These are phyloP conservation scores for Moniliella sp. DNA, from an alignment of 1,284 basidiomycete species.

Conservation along the genomic window DNA sequence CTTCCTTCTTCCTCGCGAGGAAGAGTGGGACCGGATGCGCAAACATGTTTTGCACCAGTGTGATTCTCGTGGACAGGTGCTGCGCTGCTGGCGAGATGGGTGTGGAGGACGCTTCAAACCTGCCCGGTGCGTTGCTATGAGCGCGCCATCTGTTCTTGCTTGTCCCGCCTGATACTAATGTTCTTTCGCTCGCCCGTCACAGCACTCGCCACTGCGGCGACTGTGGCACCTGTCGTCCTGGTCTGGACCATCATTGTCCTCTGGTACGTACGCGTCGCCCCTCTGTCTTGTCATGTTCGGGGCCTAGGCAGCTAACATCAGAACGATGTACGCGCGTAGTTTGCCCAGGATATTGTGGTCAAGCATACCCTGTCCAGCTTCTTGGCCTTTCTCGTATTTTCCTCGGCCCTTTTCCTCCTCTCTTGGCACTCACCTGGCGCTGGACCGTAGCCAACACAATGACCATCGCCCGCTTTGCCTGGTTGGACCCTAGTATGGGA, in stretches of 20 bases:
- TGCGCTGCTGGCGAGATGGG: slow-evolving; percentile 1
- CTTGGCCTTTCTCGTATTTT: neutral
- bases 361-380: neutral
- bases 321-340: too few relatives aligned
- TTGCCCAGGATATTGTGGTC: too few relatives aligned
- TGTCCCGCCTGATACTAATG: neutral
- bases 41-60: neutral
- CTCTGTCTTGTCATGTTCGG: too few relatives aligned
- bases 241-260: slow-evolving; percentile 3
- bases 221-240: slow-evolving; percentile 1
- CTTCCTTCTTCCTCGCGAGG: neutral
- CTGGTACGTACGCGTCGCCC: slow-evolving; percentile 1
- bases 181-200: neutral
- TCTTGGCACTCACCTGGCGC: neutral
- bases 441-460: neutral
- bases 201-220: slow-evolving; percentile 3
- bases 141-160: too few relatives aligned
- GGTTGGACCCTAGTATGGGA: neutral
- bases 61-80: neutral
- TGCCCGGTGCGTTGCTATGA: neutral
- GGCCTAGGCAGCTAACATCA: too few relatives aligned
- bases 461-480: neutral
- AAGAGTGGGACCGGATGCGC: neutral
- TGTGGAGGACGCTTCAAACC: slow-evolving; percentile 1
- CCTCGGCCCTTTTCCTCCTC: neutral